A percentile compares a stretch with the other conserved stretches of the same genome.
These are phyloP conservation scores for Macrocystidia cucumis DNA, from an alignment of 1,284 basidiomycete genomes.

Conservation along the genomic window DNA sequence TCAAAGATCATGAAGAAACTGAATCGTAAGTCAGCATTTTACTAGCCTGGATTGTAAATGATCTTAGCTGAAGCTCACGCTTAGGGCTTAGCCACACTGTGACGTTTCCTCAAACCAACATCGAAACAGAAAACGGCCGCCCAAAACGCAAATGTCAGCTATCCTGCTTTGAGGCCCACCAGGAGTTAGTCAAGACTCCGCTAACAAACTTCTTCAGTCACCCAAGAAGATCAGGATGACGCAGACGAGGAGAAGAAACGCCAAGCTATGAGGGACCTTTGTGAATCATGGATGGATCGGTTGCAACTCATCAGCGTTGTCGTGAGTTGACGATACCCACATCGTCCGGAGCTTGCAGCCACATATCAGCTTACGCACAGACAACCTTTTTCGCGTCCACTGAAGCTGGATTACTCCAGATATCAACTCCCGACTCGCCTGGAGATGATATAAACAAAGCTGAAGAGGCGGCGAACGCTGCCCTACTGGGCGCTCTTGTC, in stretches of 20 bases:
- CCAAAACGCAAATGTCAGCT: no score
- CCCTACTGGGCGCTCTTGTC: constrained; percentile 41
- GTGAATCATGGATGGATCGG: constrained; percentile 54
- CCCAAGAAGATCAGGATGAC: constrained; percentile 39
- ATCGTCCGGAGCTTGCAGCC: background rate
- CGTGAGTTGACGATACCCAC: constrained; percentile 26
- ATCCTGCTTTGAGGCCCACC: no score
- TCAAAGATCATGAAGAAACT: no score
- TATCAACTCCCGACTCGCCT: constrained; percentile 26
- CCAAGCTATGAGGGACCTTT: constrained; percentile 38
- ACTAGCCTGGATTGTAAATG: no score
- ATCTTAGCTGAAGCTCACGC: no score
- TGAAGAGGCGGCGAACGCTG: constrained; percentile 34
- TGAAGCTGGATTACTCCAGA: constrained; percentile 42
- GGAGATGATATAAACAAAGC: constrained; percentile 9
- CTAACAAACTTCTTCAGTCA: no score
- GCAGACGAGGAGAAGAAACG: constrained; percentile 35
- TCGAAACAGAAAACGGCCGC: no score
- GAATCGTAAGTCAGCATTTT: no score
- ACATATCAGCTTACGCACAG: constrained; percentile 19
- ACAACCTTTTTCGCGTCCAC: constrained; percentile 58
- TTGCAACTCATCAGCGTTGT: constrained; percentile 53
- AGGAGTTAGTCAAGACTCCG: no score
- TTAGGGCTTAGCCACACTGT: no score
- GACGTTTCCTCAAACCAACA: no score